Conservation (phyloP, 202 grass and related monocot species). For the Sporobolus alterniflorus region DNA sequence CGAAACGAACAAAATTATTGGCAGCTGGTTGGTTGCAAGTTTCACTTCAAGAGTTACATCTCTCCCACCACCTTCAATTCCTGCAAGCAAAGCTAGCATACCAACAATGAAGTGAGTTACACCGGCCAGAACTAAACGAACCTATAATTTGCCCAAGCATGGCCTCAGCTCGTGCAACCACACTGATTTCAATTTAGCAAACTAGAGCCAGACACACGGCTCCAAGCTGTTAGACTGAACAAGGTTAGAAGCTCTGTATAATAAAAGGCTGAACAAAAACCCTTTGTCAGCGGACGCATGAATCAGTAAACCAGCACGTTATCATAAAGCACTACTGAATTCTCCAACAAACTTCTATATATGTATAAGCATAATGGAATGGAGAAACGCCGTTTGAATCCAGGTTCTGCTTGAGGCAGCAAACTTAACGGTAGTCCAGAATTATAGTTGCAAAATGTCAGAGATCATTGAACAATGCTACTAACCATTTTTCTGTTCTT, state of each 20-base stretch:
- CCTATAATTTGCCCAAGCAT: neutral
- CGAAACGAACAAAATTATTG: neutral
- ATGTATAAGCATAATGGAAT: neutral
- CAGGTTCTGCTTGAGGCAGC: conserved; percentile 11
- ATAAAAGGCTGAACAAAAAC: too few relatives aligned
- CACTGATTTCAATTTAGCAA: conserved; percentile 12
- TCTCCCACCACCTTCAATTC: neutral
- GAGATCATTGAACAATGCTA: conserved; percentile 8
- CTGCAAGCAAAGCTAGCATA: neutral
- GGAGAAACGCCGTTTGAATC: neutral
- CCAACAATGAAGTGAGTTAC: too few relatives aligned
- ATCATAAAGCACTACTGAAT: too few relatives aligned
- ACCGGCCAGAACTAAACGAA: neutral
- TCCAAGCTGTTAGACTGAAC: neutral
- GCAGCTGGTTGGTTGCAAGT: neutral
- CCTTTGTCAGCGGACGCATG: too few relatives aligned
- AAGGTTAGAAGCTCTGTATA: too few relatives aligned
- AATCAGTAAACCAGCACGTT: too few relatives aligned
- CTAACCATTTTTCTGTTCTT: conserved; percentile 13
- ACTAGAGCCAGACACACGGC: conserved; percentile 21
- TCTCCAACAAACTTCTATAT: too few relatives aligned
- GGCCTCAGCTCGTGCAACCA: conserved; percentile 14
- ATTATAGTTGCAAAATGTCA: neutral
- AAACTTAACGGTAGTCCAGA: conserved; percentile 25
- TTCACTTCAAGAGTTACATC: conserved; percentile 13